Base-by-base conservation (phyloP, 148 eudicot species). In the Chenopodium album region DNA sequence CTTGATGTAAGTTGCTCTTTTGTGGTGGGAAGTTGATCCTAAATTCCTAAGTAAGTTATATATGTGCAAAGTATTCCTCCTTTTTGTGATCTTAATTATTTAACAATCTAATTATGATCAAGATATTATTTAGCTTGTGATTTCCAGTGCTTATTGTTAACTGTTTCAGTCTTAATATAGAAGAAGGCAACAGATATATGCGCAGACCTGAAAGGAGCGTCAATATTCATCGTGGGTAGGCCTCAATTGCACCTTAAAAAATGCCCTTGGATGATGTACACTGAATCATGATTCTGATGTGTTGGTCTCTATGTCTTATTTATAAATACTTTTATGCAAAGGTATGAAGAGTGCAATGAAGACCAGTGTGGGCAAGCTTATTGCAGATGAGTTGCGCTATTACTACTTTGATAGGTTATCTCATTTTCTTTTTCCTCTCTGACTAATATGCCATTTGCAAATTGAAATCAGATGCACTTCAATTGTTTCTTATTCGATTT, bases 141-240 rank as follows among this genome's bases (percentile, higher is more conserved):
- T 82, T 84, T 60, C 71, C 48, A 63, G 73, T 82, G 63, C 72
- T 76, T 48, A 46, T 79, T 78, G 56, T 82, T 85, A 77, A 73
- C 81, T 78, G 67, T 81, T 85, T 92, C 88, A 81, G 87, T 89
- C 80, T 86, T 76, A 75, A 86, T 92, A 71, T 93, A 95, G 99
- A 93, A 87, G 83, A 92, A 81, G 89, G 98, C 98, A 62, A 73
- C 75, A 12, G 94, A 94, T 72, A 59, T 95, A 69, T 83, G 87
- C 76, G 78, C 89, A 79, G 94, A 85, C 62, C 86, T 94, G 62
- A 94, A 90, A 85, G 99, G 99, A 85, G 85, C 97, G 76, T 96
- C 98, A 37, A 83, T 96, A 85, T 94, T 89, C 79, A 92, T 96
- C 41, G 84, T 96, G 66, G 99, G 99, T 96, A 86, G 89, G 91